These are phyloP conservation scores for Trifolium subterraneum DNA, from an alignment of 306 rosid genomes.

Conservation along the genomic window DNA sequence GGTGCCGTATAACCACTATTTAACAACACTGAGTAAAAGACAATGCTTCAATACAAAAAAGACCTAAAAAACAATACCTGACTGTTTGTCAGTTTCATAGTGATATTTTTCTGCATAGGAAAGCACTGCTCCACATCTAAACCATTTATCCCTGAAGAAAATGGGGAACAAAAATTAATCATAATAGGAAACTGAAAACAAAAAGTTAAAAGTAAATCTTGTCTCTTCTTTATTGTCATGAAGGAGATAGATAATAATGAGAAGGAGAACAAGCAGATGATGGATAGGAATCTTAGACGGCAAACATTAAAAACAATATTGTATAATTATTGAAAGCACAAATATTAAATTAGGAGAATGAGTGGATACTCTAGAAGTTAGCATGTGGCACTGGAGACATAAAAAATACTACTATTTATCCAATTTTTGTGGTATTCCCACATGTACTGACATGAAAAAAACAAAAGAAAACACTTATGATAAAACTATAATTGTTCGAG, in stretches of 20 bases:
- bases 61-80: conserved; percentile 61
- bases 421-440: neutral
- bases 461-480: neutral
- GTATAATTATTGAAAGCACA: neutral
- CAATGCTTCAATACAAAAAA: conserved; percentile 12
- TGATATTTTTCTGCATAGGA: conserved; percentile 75
- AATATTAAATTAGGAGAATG: neutral
- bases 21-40: neutral
- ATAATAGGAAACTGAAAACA: conserved; percentile 40
- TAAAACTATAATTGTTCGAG: neutral
- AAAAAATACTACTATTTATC: neutral
- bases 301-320: neutral
- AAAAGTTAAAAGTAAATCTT: conserved; percentile 7
- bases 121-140: conserved; percentile 85
- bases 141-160: conserved; percentile 59
- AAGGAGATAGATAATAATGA: neutral
- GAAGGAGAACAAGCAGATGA: neutral
- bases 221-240: neutral
- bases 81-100: conserved; percentile 73
- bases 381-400: neutral
- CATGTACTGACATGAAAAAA: neutral
- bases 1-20: neutral
- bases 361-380: neutral
- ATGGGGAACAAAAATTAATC: conserved; percentile 39
- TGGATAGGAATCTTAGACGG: neutral